Percentiles rank a stretch among this genome's conserved stretches.
Evolutionary conservation across 2,329 filamentous ascomycete genomes (phyloP).

Genomic region (Aspergillus sp.): DNA sequence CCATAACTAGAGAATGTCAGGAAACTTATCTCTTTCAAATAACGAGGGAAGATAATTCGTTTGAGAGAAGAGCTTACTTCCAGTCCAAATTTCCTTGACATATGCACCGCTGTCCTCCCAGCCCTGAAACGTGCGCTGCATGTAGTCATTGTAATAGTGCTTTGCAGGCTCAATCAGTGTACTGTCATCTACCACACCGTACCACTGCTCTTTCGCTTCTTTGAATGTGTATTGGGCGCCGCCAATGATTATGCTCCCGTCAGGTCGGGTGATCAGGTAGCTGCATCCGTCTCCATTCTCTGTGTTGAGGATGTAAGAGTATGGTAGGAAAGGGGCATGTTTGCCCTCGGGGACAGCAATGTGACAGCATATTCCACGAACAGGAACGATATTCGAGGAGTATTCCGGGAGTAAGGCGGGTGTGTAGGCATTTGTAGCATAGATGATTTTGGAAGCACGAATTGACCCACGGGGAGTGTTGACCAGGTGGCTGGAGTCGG

Average conservation of each 20-base stretch:
- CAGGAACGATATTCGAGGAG: slow-evolving; percentile 66
- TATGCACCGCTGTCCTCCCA: slow-evolving; percentile 32
- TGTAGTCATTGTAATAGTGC: slow-evolving; percentile 34
- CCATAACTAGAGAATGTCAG: slow-evolving; percentile 40
- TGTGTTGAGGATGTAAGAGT: slow-evolving; percentile 52
- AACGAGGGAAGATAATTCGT: not conserved
- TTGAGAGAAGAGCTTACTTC: slow-evolving; percentile 17
- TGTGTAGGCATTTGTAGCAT: slow-evolving; percentile 81
- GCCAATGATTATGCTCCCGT: slow-evolving; percentile 54
- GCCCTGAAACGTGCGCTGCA: slow-evolving; percentile 31
- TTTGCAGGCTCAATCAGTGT: slow-evolving; percentile 43
- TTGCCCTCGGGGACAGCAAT: slow-evolving; percentile 23
- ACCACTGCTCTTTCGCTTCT: slow-evolving; percentile 35
- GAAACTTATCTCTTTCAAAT: not conserved
- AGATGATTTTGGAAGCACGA: slow-evolving; percentile 57
- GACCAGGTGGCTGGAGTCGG: slow-evolving; percentile 45
- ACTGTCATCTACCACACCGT: slow-evolving; percentile 41
- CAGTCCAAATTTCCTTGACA: slow-evolving; percentile 32
- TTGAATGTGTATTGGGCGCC: slow-evolving; percentile 48
- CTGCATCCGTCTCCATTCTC: slow-evolving; percentile 47
- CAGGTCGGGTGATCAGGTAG: slow-evolving; percentile 57
- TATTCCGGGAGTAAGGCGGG: slow-evolving; percentile 67
- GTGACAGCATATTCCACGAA: slow-evolving; percentile 52
- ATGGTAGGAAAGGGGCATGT: slow-evolving; percentile 29
- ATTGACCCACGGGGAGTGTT: slow-evolving; percentile 61